Evolutionary conservation across 2,329 filamentous ascomycete genomes (phyloP).

Genomic region (Ophiostoma pallidulum): DNA sequence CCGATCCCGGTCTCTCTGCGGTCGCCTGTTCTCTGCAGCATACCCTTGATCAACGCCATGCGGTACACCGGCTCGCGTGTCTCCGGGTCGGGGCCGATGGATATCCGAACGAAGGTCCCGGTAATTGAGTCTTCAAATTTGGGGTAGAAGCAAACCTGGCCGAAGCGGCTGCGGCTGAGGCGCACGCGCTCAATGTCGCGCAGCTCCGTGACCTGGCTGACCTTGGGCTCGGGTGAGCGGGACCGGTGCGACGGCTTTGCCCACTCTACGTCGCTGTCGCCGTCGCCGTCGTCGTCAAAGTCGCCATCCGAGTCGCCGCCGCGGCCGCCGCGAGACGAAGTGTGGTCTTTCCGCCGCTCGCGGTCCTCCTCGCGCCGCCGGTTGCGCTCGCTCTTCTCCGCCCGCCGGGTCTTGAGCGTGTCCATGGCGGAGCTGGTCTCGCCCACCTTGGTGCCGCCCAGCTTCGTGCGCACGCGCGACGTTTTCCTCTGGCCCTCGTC

Average conservation of each 20-base stretch:
- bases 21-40: background rate
- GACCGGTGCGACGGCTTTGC: conserved; percentile 46
- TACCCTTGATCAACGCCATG: conserved; percentile 81
- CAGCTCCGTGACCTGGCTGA: conserved; percentile 61
- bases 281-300: conserved; percentile 49
- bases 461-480: conserved; percentile 59
- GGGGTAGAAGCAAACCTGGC: conserved; percentile 86
- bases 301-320: conserved; percentile 27
- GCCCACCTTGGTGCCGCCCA: conserved; percentile 55
- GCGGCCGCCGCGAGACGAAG: conserved; percentile 25
- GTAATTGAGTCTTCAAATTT: conserved; percentile 73
- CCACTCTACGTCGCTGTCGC: conserved; percentile 72
- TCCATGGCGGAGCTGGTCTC: conserved; percentile 68
- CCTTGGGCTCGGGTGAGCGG: conserved; percentile 47
- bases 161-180: conserved; percentile 77
- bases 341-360: conserved; percentile 45
- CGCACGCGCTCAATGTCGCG: conserved; percentile 77
- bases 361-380: conserved; percentile 55
- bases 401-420: conserved; percentile 49
- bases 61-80: conserved; percentile 73
- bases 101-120: conserved; percentile 79
- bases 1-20: too few relatives aligned
- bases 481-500: conserved; percentile 70
- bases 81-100: conserved; percentile 65
- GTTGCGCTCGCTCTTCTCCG: conserved; percentile 55